These are phyloP conservation scores for Tolypocladium paradoxum DNA, from an alignment of 2,329 filamentous ascomycete genomes.

Conservation along the genomic window DNA sequence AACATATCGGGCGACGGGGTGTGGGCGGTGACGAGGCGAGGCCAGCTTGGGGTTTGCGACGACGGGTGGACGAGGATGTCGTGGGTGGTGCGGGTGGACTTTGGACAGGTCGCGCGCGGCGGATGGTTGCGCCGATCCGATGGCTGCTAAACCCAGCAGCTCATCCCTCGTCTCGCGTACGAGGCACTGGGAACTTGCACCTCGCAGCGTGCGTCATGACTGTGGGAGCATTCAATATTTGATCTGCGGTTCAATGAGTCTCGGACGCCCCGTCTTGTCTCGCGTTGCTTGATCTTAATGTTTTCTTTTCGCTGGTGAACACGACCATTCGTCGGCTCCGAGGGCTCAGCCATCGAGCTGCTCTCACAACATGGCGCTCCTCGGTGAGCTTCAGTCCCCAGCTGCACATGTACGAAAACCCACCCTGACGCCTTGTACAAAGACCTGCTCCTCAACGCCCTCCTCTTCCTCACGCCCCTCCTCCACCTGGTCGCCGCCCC, in stretches of 20 bases:
- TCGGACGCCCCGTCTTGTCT: neutral
- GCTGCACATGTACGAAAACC: neutral
- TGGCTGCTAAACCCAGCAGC: neutral
- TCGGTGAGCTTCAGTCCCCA: slow-evolving; percentile 5
- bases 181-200: neutral
- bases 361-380: slow-evolving; percentile 10
- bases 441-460: slow-evolving; percentile 14
- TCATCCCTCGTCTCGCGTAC: neutral
- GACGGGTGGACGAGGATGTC: neutral
- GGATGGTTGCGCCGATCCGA: slow-evolving; percentile 23
- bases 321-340: neutral
- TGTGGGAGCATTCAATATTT: neutral
- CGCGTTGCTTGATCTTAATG: too few relatives aligned
- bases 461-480: slow-evolving; percentile 46
- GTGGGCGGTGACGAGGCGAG: neutral
- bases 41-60: neutral
- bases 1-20: slow-evolving; percentile 40
- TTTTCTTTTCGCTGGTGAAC: neutral
- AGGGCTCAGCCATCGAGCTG: neutral
- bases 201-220: neutral
- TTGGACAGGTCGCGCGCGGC: slow-evolving; percentile 8
- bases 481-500: slow-evolving; percentile 66
- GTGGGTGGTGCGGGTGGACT: neutral
- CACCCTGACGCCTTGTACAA: neutral
- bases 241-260: too few relatives aligned